Percentiles rank a stretch among this genome's conserved stretches.
Evolutionary conservation across 345 rosid genomes (phyloP).

Genomic region (Camelina laxa): DNA sequence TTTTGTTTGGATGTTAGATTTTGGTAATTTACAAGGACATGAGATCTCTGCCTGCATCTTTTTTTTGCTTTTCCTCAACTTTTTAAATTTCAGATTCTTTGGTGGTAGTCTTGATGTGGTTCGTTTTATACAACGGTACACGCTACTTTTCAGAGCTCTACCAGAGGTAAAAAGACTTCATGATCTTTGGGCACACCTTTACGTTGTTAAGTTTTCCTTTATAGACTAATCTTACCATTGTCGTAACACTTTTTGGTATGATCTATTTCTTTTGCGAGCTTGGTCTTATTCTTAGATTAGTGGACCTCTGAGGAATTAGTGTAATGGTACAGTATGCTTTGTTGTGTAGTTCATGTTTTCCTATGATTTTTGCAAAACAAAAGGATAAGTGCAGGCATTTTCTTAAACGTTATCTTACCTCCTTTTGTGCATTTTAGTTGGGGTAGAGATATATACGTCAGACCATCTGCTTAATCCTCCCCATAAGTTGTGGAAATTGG

Average conservation of each 20-base stretch:
- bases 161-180: constrained; percentile 54
- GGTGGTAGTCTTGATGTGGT: constrained; percentile 91
- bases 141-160: constrained; percentile 62
- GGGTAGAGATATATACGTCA: constrained; percentile 3
- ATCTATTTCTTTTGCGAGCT: background rate
- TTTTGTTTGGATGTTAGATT: background rate
- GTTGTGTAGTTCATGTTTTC: constrained; percentile 21
- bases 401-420: background rate
- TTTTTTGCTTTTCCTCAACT: constrained; percentile 51
- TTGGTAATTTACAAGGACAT: background rate
- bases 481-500: background rate
- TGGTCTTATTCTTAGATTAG: constrained; percentile 1
- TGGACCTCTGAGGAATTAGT: background rate
- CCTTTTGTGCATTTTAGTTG: constrained; percentile 21
- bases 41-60: constrained; percentile 22
- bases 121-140: constrained; percentile 71
- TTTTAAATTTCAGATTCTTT: constrained; percentile 54
- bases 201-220: background rate
- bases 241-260: background rate
- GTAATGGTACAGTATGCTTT: constrained; percentile 21
- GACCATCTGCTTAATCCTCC: background rate
- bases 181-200: constrained; percentile 16
- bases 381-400: background rate
- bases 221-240: background rate
- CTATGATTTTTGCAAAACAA: no score